Conservation (phyloP, 2,329 filamentous ascomycete genomes). For the Fusarium chuoi region DNA sequence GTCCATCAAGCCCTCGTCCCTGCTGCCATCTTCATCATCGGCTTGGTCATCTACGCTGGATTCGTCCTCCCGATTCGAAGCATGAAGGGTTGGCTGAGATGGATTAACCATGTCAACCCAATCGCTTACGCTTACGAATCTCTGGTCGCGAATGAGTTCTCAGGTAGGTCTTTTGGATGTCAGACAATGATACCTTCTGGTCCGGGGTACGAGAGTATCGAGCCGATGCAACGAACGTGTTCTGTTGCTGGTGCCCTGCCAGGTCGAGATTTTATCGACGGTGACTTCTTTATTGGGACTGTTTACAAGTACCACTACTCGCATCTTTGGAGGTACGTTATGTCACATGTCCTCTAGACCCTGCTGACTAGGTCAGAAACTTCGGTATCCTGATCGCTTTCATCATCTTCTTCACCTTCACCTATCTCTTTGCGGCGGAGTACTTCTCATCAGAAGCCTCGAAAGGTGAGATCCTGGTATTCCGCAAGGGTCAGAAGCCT, state of each 20-base stretch:
- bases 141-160: constrained; percentile 71
- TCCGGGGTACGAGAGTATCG: neutral
- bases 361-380: constrained; percentile 21
- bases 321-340: constrained; percentile 61
- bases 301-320: constrained; percentile 60
- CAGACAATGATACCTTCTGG: constrained; percentile 46
- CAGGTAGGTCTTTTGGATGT: constrained; percentile 58
- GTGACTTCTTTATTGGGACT: constrained; percentile 27
- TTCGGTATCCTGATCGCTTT: constrained; percentile 30
- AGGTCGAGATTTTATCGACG: constrained; percentile 12
- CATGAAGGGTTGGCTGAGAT: constrained; percentile 63
- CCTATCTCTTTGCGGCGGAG: constrained; percentile 18
- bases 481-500: constrained; percentile 64
- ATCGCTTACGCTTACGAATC: constrained; percentile 73
- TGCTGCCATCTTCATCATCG: constrained; percentile 31
- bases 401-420: constrained; percentile 23
- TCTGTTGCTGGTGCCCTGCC: constrained; percentile 25
- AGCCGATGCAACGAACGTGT: neutral
- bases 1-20: constrained; percentile 38
- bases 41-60: constrained; percentile 60
- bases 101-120: constrained; percentile 72
- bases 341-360: rapidly evolving
- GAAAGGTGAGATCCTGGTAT: constrained; percentile 33
- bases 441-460: constrained; percentile 15
- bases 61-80: constrained; percentile 56